A percentile compares a stretch with the other conserved stretches of the same genome.
phyloP scores from a whole-genome alignment of 2,329 filamentous ascomycete species.

The Knufia petricola region DNA sequence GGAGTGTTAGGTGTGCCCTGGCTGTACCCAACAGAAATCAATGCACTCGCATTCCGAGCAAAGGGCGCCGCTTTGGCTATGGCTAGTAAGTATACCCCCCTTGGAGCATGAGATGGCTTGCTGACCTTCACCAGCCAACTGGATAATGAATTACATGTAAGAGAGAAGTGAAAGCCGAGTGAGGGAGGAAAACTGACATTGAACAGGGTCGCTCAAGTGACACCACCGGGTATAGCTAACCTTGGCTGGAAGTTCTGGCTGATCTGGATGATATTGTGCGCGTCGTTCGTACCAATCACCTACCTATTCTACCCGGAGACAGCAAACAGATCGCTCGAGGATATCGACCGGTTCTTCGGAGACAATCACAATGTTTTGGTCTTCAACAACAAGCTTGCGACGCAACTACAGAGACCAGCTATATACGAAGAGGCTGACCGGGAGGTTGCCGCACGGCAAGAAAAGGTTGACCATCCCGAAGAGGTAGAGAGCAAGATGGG shows the following conservation, averaged over 20 bases:
- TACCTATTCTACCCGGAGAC: slow-evolving; percentile 29
- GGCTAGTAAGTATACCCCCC: slow-evolving; percentile 23
- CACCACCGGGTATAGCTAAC: slow-evolving; percentile 26
- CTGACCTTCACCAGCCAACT: background rate
- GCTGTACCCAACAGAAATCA: slow-evolving; percentile 30
- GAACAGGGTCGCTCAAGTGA: slow-evolving; percentile 25
- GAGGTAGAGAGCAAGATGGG: slow-evolving; percentile 1
- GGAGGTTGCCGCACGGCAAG: slow-evolving; percentile 13
- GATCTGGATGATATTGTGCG: slow-evolving; percentile 25
- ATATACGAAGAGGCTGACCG: slow-evolving; percentile 16
- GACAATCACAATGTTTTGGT: slow-evolving; percentile 18
- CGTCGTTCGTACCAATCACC: slow-evolving; percentile 24
- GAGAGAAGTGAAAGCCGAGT: too few relatives aligned
- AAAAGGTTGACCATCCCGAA: slow-evolving; percentile 10
- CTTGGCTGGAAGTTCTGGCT: slow-evolving; percentile 28
- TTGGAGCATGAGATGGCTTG: background rate
- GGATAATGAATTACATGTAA: slow-evolving; percentile 26
- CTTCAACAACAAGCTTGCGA: slow-evolving; percentile 18
- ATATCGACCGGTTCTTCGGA: slow-evolving; percentile 27
- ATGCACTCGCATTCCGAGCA: slow-evolving; percentile 28
- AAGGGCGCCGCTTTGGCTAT: slow-evolving; percentile 27
- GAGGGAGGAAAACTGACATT: too few relatives aligned
- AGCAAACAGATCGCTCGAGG: slow-evolving; percentile 25
- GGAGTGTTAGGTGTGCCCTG: slow-evolving; percentile 32
- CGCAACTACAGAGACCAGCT: slow-evolving; percentile 16